Base-by-base conservation (phyloP, 192 early-diverging fungal species). In the Gonapodya sp. region DNA sequence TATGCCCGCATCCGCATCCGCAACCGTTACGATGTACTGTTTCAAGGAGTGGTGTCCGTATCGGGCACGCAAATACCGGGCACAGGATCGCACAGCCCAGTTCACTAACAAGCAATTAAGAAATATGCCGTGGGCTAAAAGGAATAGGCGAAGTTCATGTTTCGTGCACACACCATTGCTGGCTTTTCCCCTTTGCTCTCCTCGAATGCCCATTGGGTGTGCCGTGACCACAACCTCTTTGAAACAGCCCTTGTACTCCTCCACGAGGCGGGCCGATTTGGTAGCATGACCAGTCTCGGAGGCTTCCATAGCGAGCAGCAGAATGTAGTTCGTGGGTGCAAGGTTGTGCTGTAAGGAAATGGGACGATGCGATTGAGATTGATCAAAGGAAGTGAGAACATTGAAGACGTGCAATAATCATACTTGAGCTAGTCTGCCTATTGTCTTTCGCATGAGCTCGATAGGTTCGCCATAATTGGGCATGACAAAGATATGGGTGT, bases 261-360 rank as follows among this genome's bases (percentile, higher is more conserved):
- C 82, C 78, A 88, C 75, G 31, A 94, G 83, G 80, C 74, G 85
- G 34, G 82, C 85, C 30, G 92, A 92, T 82, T 94, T 94, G 34
- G 79, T 78, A 30, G 37, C 82, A 78, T 87, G 78, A 32, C 89
- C 90, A n/a, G 81, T 1, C 81, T 94, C 93, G 36, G 86, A 86
- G 35, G 88, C 92, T 84, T 94, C 93, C 93, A 94, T 94, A 31
- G 93, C 93, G 2, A 94, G 84, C 78, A 93, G 89, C 73, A 94
- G 85, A 82, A 89, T 82, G 83, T 89, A 87, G 73, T 88, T 85
- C 79, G 79, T 86, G 80, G 80, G 82, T 34, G 88, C 84, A 33
- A 32, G 34, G 30, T 77, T 2, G 75, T 77, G 75, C 75, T 77
- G 75, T 18, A 33, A 33, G 75, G 2, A 14, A 33, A 77, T 16